Evolutionary conservation across 257 asterid species (phyloP), one percentile per base, ranked within the genome.

Genomic region (Buddleja alternifolia): DNA sequence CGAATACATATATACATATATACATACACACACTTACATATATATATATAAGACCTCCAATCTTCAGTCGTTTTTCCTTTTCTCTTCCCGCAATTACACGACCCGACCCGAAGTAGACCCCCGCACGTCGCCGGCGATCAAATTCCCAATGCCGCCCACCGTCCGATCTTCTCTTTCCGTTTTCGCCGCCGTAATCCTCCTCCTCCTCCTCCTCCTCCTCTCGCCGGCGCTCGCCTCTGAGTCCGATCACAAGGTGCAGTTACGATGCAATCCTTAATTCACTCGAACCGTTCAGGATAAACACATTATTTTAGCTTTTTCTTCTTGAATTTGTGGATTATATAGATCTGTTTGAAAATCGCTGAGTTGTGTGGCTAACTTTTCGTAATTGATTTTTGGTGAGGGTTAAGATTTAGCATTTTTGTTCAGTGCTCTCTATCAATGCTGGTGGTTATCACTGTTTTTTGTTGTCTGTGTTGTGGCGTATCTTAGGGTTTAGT

Each of bases 191-290:
- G 32, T 51, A 19, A 16, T 66, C 37, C 11, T 78, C 47, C 44
- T 45, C 69, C 42, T 75, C 64, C 23, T 66, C 37, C 11, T 78
- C 47, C 44, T 45, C 69, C 42, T 75, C 64, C 70, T 75, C 57
- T 70, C 83, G 69, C 80, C 77, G 70, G 81, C 69, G 60, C 64
- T 73, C 29, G 82, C 83, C 45, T 74, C 84, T 55, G 88, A 83
- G 69, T 77, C 76, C 14, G 88, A 83, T 80, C 85, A 80, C 48
- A 77, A 74, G 88, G 85, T 83, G 74, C 72, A 36, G 56, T 20
- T 14, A 7, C 32, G 3, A 29, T 29, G 34, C 23, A 20, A 51
- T 52, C 16, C 1, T 23, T 51, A 29, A 39, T 3, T 6, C 67
- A 16, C 52, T 63, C 24, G 70, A 25, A 56, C 59, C 8, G 23